Percentiles rank a stretch among this genome's conserved stretches.
These are phyloP conservation scores for Cladosporium austrohemisphaericum DNA, from an alignment of 2,329 filamentous ascomycete genomes.

Conservation along the genomic window DNA sequence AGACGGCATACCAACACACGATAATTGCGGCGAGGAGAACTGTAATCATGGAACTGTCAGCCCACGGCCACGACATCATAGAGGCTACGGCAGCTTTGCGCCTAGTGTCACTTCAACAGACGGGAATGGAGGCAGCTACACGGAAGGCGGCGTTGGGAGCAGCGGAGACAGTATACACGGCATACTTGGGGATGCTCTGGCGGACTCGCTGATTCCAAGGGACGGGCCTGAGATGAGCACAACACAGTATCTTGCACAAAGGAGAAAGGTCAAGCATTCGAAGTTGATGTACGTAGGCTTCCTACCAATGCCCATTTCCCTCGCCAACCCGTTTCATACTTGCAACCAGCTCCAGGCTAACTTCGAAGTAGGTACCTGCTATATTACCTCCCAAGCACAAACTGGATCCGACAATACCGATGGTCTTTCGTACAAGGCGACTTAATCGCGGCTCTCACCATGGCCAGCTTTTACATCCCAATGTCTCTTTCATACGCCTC, in stretches of 20 bases:
- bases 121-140: conserved; percentile 38
- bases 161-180: conserved; percentile 35
- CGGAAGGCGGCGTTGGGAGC: conserved; percentile 29
- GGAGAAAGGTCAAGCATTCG: conserved; percentile 69
- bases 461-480: conserved; percentile 97
- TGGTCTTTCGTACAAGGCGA: conserved; percentile 81
- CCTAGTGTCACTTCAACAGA: conserved; percentile 31
- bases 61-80: conserved; percentile 56
- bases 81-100: conserved; percentile 46
- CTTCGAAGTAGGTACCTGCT: conserved; percentile 65
- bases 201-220: conserved; percentile 42
- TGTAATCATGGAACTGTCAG: conserved; percentile 77
- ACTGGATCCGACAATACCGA: conserved; percentile 85
- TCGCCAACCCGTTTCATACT: conserved; percentile 10
- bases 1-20: conserved; percentile 18
- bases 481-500: conserved; percentile 92
- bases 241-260: conserved; percentile 66
- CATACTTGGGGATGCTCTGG: conserved; percentile 40
- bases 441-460: conserved; percentile 81
- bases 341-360: conserved; percentile 4
- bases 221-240: conserved; percentile 66
- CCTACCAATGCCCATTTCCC: not conserved
- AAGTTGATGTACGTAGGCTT: conserved; percentile 63
- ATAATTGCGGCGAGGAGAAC: conserved; percentile 31
- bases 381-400: conserved; percentile 89